Percentiles rank a stretch among this genome's conserved stretches.
phyloP scores from a whole-genome alignment of 2,329 filamentous ascomycete genomes.

The Microsporum audouinii region DNA sequence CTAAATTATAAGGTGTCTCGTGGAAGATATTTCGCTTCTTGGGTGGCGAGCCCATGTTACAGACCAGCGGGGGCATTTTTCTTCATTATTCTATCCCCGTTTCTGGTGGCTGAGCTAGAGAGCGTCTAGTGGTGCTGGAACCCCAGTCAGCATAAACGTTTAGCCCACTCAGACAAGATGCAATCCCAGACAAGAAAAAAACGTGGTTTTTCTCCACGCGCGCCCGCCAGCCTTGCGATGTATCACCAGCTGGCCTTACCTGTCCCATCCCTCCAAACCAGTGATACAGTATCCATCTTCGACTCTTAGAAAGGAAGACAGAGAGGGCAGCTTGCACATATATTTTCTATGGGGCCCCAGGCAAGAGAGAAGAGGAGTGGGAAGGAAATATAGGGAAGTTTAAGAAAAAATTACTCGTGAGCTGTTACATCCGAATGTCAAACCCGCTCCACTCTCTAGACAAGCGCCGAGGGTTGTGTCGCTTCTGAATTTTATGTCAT shows the following conservation, averaged over 20 bases:
- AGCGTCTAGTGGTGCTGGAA: neutral
- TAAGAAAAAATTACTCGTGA: neutral
- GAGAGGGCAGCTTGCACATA: neutral
- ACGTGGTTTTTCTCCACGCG: neutral
- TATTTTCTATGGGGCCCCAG: neutral
- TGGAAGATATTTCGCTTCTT: neutral
- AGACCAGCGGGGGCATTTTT: neutral
- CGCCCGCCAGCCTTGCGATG: conserved; percentile 1
- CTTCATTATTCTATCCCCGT: neutral
- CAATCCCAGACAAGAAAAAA: neutral
- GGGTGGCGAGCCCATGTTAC: neutral
- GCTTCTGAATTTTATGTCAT: neutral
- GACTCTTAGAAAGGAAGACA: neutral
- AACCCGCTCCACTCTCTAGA: neutral
- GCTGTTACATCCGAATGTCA: neutral
- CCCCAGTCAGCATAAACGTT: neutral
- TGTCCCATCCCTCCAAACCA: neutral
- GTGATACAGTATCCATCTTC: neutral
- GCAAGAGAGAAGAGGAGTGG: neutral
- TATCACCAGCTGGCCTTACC: neutral
- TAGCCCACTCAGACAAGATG: neutral
- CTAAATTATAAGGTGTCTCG: neutral
- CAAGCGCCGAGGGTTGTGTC: conserved; percentile 1
- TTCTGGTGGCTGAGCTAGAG: neutral
- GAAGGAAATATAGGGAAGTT: neutral